Base-by-base conservation (phyloP, 345 rosid species). In the Capsella bursapastoris region DNA sequence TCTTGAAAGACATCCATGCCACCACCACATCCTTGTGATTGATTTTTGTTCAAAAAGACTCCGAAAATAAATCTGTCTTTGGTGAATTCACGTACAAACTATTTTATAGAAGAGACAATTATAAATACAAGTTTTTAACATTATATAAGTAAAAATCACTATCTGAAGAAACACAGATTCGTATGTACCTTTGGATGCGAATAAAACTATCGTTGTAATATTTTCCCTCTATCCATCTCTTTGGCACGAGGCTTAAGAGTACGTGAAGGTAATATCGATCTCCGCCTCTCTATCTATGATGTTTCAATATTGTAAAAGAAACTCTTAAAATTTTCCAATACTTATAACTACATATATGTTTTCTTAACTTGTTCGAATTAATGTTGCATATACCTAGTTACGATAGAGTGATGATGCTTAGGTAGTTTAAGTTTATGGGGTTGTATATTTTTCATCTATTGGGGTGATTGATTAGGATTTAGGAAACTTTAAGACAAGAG, bases 261-360 rank as follows among this genome's bases (percentile, higher is more conserved):
- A 22, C 8, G 50, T 66, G 12, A 66, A 66, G 70, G 59, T 66
- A 56, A 68, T 44, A 55, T 27, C 67, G 22, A 37, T 10, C 29
- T 59, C 47, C 5, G 44, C 5, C 0, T 60, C 48, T 60, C 3
- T 11, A 40, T 40, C 13, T 10, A 10, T 40, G 43, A 57, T 57
- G 28, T 58, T 57, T 58, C 45, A 35, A 35, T 16, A 16, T 34
- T 9, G 13, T 57, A 34, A 43, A 57, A 34, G 28, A 34, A 34
- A 31, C 60, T 31, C 60, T 28, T 55, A 12, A 12, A 14, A 14
- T 28, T 12, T 4, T 55, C 59, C 2, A n/a, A 7, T 31, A 31
- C 27, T 7, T 31, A n/a, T 31, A n/a, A 31, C 35, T 56, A 56
- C 7, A 15, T 7, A 2, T 14, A 6, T 7, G 2, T 56, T 18